Evolutionary conservation across 73 alveolate genomes (phyloP).

Genomic region (Stentor coeruleus): DNA sequence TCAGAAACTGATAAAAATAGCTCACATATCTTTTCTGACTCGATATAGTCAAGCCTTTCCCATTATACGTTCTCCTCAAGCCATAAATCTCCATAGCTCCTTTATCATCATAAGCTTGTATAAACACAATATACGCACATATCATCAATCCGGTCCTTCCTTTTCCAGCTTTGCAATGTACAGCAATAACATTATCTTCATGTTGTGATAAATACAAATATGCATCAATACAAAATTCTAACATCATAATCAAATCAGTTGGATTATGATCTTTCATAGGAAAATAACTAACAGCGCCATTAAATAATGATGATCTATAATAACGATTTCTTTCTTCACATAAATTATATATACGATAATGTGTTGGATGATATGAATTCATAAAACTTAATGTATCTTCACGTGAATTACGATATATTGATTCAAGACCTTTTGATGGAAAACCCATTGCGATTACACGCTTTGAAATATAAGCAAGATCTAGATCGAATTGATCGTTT

Average conservation of each 20-base stretch:
- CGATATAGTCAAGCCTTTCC: constrained; percentile 97
- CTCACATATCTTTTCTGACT: constrained; percentile 90
- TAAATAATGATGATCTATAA: constrained; percentile 59
- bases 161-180: constrained; percentile 99
- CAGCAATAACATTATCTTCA: constrained; percentile 82
- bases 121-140: constrained; percentile 90
- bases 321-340: constrained; percentile 50
- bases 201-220: constrained; percentile 45
- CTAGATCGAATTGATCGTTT: constrained; percentile 79
- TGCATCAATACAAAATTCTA: constrained; percentile 84
- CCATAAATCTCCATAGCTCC: constrained; percentile 94
- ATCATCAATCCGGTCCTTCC: constrained; percentile 99
- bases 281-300: constrained; percentile 71
- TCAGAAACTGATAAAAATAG: constrained; percentile 87
- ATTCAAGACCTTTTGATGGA: constrained; percentile 84
- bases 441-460: constrained; percentile 98
- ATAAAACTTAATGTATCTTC: constrained; percentile 83
- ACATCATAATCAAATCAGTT: constrained; percentile 84
- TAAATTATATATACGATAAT: constrained; percentile 82
- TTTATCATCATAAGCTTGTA: constrained; percentile 70
- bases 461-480: constrained; percentile 82
- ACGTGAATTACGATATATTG: constrained; percentile 85
- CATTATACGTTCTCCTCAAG: constrained; percentile 87
- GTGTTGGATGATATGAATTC: constrained; percentile 76
- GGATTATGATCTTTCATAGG: constrained; percentile 98